phyloP scores from a whole-genome alignment of 2,329 filamentous ascomycete species.

The Bretziella fagacearum region DNA sequence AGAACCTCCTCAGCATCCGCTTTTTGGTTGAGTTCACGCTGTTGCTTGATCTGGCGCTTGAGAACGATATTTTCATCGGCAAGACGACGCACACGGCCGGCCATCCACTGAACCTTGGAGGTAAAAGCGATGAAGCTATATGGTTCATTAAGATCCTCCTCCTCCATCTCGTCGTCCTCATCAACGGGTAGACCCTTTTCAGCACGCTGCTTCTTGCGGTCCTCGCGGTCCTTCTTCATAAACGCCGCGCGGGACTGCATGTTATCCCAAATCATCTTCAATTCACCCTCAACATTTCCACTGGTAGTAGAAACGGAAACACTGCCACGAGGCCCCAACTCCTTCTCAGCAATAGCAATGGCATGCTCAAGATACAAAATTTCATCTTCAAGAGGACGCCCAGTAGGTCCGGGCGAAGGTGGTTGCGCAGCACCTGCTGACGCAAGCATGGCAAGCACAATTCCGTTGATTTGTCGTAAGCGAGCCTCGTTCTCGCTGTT shows the following conservation, averaged over 20 bases:
- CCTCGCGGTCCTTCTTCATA: constrained; percentile 35
- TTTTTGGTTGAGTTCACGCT: constrained; percentile 79
- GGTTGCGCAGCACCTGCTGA: constrained; percentile 32
- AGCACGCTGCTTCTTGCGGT: constrained; percentile 33
- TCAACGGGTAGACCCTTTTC: constrained; percentile 43
- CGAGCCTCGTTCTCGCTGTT: constrained; percentile 32
- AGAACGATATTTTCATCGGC: constrained; percentile 81
- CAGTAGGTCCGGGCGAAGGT: constrained; percentile 39
- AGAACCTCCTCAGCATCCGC: constrained; percentile 53
- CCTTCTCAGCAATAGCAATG: constrained; percentile 12
- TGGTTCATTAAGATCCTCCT: constrained; percentile 40
- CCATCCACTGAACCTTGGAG: constrained; percentile 61
- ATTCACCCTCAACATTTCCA: constrained; percentile 40
- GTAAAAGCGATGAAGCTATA: constrained; percentile 66
- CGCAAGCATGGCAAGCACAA: constrained; percentile 42
- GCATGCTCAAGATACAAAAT: constrained; percentile 49
- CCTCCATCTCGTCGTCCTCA: constrained; percentile 44
- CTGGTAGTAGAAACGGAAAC: constrained; percentile 20
- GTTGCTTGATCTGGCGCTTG: constrained; percentile 84
- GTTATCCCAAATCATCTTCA: constrained; percentile 40
- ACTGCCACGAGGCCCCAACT: constrained; percentile 10
- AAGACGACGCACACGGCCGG: constrained; percentile 56
- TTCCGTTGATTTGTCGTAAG: constrained; percentile 45
- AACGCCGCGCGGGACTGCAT: constrained; percentile 36
- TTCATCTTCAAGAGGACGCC: constrained; percentile 46